phyloP scores from a whole-genome alignment of 2,329 filamentous ascomycete species.

The Diaporthe humulicola region DNA sequence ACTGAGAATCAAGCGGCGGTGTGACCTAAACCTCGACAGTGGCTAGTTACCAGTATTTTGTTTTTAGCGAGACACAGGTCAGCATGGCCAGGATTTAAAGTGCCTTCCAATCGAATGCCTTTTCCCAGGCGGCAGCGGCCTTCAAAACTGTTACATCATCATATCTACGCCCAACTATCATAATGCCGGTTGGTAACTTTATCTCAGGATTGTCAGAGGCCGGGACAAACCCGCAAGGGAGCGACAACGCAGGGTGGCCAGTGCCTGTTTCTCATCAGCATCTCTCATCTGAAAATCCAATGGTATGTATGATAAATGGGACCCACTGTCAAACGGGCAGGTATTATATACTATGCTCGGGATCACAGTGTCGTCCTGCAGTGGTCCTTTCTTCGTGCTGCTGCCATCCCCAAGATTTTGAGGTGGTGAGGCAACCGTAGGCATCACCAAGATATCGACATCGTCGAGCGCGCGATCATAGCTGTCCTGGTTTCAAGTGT shows the following conservation, averaged over 20 bases:
- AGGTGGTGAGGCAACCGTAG: slow-evolving; percentile 56
- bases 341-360: slow-evolving; percentile 33
- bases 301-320: not conserved
- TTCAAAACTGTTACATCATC: slow-evolving; percentile 33
- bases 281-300: not conserved
- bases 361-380: not conserved
- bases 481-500: slow-evolving; percentile 45
- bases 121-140: slow-evolving; percentile 38
- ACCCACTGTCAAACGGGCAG: slow-evolving; percentile 35
- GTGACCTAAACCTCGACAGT: not conserved
- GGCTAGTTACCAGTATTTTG: not conserved
- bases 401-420: slow-evolving; percentile 26
- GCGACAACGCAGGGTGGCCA: slow-evolving; percentile 33
- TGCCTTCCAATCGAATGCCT: slow-evolving; percentile 41
- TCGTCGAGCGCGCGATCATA: slow-evolving; percentile 61
- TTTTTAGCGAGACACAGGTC: not conserved
- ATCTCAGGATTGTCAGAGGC: slow-evolving; percentile 25
- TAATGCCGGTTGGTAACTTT: slow-evolving; percentile 32
- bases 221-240: slow-evolving; percentile 35
- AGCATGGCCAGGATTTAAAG: slow-evolving; percentile 37
- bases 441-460: slow-evolving; percentile 63
- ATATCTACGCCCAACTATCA: slow-evolving; percentile 35
- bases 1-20: no score
- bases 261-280: slow-evolving; percentile 31
- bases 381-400: not conserved